These are phyloP conservation scores for Truncatella angustata DNA, from an alignment of 2,329 filamentous ascomycete genomes.

Conservation along the genomic window DNA sequence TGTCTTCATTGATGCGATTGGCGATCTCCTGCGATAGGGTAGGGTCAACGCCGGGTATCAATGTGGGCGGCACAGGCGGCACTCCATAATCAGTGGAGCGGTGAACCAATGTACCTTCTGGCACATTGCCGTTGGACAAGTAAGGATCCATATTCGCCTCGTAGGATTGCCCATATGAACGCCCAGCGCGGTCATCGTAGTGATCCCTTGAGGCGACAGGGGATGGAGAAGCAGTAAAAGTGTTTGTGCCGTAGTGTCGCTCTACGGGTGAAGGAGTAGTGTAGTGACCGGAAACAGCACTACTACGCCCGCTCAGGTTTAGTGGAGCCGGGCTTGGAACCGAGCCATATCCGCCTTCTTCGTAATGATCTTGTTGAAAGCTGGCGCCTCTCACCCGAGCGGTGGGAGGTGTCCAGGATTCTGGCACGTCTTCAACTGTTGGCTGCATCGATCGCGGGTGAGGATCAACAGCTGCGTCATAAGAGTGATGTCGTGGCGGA, in stretches of 20 bases:
- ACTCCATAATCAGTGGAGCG: slow-evolving; percentile 37
- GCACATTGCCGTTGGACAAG: neutral
- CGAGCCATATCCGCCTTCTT: slow-evolving; percentile 39
- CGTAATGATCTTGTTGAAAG: slow-evolving; percentile 26
- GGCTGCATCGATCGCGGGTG: slow-evolving; percentile 56
- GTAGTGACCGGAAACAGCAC: slow-evolving; percentile 29
- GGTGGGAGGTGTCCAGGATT: slow-evolving; percentile 40
- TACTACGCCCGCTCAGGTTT: slow-evolving; percentile 37
- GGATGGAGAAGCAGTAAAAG: slow-evolving; percentile 29
- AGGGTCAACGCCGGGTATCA: slow-evolving; percentile 62
- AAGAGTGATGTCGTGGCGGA: slow-evolving; percentile 47
- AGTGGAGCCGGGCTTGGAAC: slow-evolving; percentile 43
- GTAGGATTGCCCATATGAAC: slow-evolving; percentile 15
- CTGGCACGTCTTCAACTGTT: slow-evolving; percentile 63
- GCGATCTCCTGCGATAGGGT: slow-evolving; percentile 54
- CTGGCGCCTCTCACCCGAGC: slow-evolving; percentile 22
- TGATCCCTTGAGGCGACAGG: slow-evolving; percentile 25
- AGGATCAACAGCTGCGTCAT: slow-evolving; percentile 45
- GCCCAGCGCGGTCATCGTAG: neutral
- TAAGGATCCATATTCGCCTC: neutral
- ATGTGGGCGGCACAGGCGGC: slow-evolving; percentile 51
- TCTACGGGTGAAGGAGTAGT: slow-evolving; percentile 25
- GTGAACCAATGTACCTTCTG: slow-evolving; percentile 17
- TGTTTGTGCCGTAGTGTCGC: slow-evolving; percentile 26
- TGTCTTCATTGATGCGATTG: slow-evolving; percentile 56